A percentile compares a stretch with the other conserved stretches of the same genome.
Conservation (phyloP, 2,329 filamentous ascomycete genomes). For the Cryphonectria parasitica region DNA sequence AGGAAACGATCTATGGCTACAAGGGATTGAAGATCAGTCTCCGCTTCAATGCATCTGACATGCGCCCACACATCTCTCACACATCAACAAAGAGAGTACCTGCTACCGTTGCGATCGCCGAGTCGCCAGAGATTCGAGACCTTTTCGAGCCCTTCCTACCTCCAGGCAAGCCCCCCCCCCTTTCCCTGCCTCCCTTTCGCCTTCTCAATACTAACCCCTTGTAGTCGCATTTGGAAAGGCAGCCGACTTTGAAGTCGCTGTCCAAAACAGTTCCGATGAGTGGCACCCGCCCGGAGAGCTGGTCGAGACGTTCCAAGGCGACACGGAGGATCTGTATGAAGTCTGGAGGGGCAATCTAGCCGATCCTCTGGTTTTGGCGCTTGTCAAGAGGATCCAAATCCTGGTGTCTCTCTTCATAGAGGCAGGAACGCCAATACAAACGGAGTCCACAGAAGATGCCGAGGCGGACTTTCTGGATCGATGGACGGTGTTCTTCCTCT, state of each 20-base stretch:
- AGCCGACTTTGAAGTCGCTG: constrained; percentile 62
- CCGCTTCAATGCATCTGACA: constrained; percentile 68
- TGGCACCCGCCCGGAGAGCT: constrained; percentile 78
- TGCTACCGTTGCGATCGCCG: constrained; percentile 58
- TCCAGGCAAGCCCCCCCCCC: constrained; percentile 57
- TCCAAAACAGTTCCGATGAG: constrained; percentile 49
- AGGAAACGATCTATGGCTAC: constrained; percentile 90
- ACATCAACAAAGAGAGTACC: constrained; percentile 72
- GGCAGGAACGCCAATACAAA: constrained; percentile 75
- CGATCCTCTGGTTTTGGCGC: constrained; percentile 68
- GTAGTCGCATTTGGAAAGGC: constrained; percentile 69
- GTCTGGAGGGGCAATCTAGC: constrained; percentile 80
- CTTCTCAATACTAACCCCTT: constrained; percentile 28
- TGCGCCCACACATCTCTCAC: constrained; percentile 76
- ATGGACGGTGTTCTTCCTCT: constrained; percentile 92
- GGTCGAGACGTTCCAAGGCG: constrained; percentile 64
- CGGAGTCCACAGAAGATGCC: constrained; percentile 47
- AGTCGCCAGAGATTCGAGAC: constrained; percentile 71
- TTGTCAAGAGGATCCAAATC: constrained; percentile 82
- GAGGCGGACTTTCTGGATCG: constrained; percentile 73
- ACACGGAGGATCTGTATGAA: constrained; percentile 69
- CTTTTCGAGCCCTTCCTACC: constrained; percentile 70
- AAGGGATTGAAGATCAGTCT: constrained; percentile 77
- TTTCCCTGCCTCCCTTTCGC: background rate
- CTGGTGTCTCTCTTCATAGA: constrained; percentile 89